Evolutionary conservation across 2,329 filamentous ascomycete genomes (phyloP).

Genomic region (Aspergillus niger): DNA sequence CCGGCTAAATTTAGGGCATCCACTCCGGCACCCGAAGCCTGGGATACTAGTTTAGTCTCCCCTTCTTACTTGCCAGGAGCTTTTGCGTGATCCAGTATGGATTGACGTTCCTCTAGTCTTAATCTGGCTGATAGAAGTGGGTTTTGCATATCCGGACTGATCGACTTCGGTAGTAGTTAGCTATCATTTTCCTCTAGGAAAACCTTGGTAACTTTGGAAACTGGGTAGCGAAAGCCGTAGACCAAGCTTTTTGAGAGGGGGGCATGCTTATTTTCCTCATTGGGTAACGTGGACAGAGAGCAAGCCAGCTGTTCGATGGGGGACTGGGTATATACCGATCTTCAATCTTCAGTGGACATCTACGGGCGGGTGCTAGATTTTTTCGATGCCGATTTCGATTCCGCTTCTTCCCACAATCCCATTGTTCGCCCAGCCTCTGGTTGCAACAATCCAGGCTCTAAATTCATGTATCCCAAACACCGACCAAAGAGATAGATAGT

Average conservation of each 20-base stretch:
- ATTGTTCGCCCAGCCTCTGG: not conserved
- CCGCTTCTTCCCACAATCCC: not conserved
- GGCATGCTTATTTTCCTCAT: not conserved
- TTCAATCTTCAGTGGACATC: not conserved
- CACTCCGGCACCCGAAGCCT: slow-evolving; percentile 7
- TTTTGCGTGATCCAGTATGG: slow-evolving; percentile 20
- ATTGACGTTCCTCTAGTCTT: slow-evolving; percentile 9
- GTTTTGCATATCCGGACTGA: not conserved
- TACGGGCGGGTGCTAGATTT: too few relatives aligned
- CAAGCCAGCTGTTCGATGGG: not conserved
- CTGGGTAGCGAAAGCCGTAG: not conserved
- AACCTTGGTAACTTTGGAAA: too few relatives aligned
- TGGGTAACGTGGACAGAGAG: not conserved
- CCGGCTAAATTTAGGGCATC: slow-evolving; percentile 8
- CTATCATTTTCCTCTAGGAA: not conserved
- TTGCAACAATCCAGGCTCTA: too few relatives aligned
- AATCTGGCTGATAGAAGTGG: slow-evolving; percentile 2
- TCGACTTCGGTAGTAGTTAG: not conserved
- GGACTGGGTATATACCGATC: not conserved
- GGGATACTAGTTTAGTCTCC: not conserved
- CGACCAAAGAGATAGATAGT: not conserved
- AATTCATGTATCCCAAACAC: not conserved
- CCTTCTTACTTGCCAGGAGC: slow-evolving; percentile 1
- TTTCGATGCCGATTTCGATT: not conserved
- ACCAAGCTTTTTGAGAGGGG: not conserved